Evolutionary conservation across 2,329 filamentous ascomycete species (phyloP).

Genomic region (Penicillium brevicompactum): DNA sequence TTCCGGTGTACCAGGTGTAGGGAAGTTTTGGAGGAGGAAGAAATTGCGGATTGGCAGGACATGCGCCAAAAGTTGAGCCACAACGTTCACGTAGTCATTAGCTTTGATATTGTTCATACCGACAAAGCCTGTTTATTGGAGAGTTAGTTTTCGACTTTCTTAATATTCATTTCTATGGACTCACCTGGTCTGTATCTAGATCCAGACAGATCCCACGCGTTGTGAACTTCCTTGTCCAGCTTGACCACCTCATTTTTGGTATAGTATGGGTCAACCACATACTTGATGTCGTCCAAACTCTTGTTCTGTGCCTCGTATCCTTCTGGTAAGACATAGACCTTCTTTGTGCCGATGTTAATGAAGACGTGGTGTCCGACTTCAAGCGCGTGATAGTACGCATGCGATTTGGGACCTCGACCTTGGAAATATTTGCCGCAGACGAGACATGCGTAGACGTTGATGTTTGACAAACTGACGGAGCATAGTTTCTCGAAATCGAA

Average conservation of each 20-base stretch:
- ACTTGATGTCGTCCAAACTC: conserved; percentile 96
- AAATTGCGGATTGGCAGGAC: conserved; percentile 88
- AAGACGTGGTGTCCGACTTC: conserved; percentile 96
- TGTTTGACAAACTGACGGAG: conserved; percentile 92
- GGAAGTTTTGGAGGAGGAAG: conserved; percentile 83
- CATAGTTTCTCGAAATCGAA: conserved; percentile 99
- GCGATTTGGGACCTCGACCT: conserved; percentile 87
- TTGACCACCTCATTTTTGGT: conserved; percentile 76
- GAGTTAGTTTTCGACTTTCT: not conserved
- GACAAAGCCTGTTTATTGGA: conserved; percentile 66
- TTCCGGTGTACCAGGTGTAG: conserved; percentile 64
- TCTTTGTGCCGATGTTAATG: conserved; percentile 80
- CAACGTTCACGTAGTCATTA: conserved; percentile 97
- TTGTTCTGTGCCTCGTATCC: conserved; percentile 96
- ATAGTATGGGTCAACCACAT: conserved; percentile 89
- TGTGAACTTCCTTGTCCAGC: conserved; percentile 66
- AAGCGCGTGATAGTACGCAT: conserved; percentile 96
- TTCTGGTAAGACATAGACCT: conserved; percentile 69
- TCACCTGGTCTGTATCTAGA: conserved; percentile 80
- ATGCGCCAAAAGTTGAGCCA: conserved; percentile 88
- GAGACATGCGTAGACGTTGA: conserved; percentile 97
- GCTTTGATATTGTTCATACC: conserved; percentile 99
- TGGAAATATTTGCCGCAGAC: conserved; percentile 98
- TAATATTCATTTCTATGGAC: not conserved
- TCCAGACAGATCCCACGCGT: conserved; percentile 75